Base-by-base conservation (phyloP, 331 rosid species). In the Ulmus americana region DNA sequence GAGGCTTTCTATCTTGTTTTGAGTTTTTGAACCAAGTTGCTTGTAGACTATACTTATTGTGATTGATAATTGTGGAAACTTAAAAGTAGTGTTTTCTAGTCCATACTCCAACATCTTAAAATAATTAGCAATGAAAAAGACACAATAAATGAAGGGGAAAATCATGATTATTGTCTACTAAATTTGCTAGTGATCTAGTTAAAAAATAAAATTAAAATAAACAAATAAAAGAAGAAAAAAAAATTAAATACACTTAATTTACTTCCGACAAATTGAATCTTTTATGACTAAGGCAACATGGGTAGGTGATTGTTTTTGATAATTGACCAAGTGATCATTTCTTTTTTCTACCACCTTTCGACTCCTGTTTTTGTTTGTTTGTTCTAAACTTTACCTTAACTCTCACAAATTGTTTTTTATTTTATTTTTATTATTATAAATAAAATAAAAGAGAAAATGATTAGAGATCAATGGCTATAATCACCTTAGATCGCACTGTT, bases 231-330 rank as follows among this genome's bases (percentile, higher is more conserved):
- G 1, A 47, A 47, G 0, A 11, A 13, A 13, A 22, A 39, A 7
- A 11, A 59, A 42, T 6, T 47, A 35, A 13, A 61, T 51, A 49
- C 71, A 10, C 46, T 65, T 57, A 70, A 63, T 72, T 76, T 77
- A 78, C 77, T 70, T 78, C 87, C 85, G 85, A 88, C 90, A 82
- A 82, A 74, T 64, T 78, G 82, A 80, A 63, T 72, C 61, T 59
- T 77, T 75, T 63, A 64, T 47, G 53, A 70, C 40, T 73, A 75
- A 77, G 65, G 66, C 68, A 70, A 70, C 67, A 43, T 40, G 61
- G 73, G 69, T 62, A 59, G 65, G 62, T 69, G 74, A 69, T 62
- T 60, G 48, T 40, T 43, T 39, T 14, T 42, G 48, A 28, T 61
- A 55, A 48, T 11, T 66, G 44, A 60, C 67, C 45, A 65, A 59